Evolutionary conservation across 2,329 filamentous ascomycete genomes (phyloP).

Genomic region (Catunica adiposa): DNA sequence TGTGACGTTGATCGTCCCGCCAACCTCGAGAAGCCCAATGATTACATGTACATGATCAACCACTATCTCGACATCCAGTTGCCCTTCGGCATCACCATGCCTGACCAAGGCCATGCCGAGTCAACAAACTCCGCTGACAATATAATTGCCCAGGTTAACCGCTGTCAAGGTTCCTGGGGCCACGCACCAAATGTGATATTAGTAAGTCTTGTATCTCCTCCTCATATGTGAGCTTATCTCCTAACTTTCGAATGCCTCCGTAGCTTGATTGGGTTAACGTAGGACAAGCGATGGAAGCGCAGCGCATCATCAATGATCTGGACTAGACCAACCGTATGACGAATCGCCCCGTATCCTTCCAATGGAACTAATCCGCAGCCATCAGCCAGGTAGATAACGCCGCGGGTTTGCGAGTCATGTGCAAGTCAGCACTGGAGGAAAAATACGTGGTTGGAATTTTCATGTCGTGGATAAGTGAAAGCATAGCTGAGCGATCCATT

Average conservation of each 20-base stretch:
- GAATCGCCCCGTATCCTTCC: too few relatives aligned
- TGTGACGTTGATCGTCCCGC: conserved; percentile 50
- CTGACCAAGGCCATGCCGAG: conserved; percentile 11
- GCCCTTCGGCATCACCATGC: conserved; percentile 18
- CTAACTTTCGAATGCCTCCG: conserved; percentile 3
- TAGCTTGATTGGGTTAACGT: conserved; percentile 27
- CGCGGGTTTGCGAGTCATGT: background rate
- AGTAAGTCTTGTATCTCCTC: conserved; percentile 17
- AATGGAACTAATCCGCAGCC: too few relatives aligned
- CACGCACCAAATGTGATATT: conserved; percentile 21
- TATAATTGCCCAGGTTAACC: conserved; percentile 18
- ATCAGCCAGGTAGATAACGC: too few relatives aligned
- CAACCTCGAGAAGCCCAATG: conserved; percentile 18
- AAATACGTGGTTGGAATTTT: too few relatives aligned
- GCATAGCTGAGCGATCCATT: background rate
- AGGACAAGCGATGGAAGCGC: conserved; percentile 24
- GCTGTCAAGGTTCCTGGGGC: conserved; percentile 19
- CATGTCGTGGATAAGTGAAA: background rate
- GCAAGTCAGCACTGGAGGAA: too few relatives aligned
- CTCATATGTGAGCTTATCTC: background rate
- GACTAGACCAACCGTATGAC: background rate
- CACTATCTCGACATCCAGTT: conserved; percentile 24
- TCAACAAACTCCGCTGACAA: conserved; percentile 14
- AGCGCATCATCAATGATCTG: conserved; percentile 9
- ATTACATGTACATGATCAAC: conserved; percentile 30